Percentiles rank a stretch among this genome's conserved stretches.
Evolutionary conservation across 2,329 filamentous ascomycete genomes (phyloP).

Genomic region (Endoconidiophora polonica): DNA sequence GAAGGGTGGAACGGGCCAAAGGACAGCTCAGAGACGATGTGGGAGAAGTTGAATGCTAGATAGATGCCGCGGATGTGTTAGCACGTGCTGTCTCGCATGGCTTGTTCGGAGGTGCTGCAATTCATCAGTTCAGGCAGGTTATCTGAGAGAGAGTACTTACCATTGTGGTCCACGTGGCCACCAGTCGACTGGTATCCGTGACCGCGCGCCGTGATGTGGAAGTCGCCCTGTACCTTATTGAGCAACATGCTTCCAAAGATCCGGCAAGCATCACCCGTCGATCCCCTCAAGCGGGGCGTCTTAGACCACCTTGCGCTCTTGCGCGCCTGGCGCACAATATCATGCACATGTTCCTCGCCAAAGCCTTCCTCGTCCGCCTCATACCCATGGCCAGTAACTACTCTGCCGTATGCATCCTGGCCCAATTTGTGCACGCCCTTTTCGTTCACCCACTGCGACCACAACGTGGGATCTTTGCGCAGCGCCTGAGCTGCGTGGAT

Average conservation of each 20-base stretch:
- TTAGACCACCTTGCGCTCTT: constrained; percentile 53
- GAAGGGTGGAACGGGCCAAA: constrained; percentile 95
- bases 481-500: constrained; percentile 68
- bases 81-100: too few species aligned
- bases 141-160: constrained; percentile 32
- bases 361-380: constrained; percentile 48
- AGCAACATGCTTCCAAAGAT: constrained; percentile 80
- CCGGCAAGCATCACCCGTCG: constrained; percentile 55
- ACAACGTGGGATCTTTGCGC: constrained; percentile 59
- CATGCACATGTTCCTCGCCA: constrained; percentile 72
- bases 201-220: constrained; percentile 88
- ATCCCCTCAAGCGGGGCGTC: constrained; percentile 50
- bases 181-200: constrained; percentile 79
- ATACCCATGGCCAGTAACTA: constrained; percentile 36
- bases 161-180: constrained; percentile 61
- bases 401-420: constrained; percentile 34
- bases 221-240: constrained; percentile 96
- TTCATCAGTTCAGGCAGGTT: background rate
- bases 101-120: too few species aligned
- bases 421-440: constrained; percentile 48
- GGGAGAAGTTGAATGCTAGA: constrained; percentile 83
- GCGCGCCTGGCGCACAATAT: constrained; percentile 60
- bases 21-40: constrained; percentile 88
- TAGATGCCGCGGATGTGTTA: background rate
- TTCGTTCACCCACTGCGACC: constrained; percentile 63